These are phyloP conservation scores for Kluyveromyces lactis DNA, from an alignment of 805 yeast genomes.

Conservation along the genomic window DNA sequence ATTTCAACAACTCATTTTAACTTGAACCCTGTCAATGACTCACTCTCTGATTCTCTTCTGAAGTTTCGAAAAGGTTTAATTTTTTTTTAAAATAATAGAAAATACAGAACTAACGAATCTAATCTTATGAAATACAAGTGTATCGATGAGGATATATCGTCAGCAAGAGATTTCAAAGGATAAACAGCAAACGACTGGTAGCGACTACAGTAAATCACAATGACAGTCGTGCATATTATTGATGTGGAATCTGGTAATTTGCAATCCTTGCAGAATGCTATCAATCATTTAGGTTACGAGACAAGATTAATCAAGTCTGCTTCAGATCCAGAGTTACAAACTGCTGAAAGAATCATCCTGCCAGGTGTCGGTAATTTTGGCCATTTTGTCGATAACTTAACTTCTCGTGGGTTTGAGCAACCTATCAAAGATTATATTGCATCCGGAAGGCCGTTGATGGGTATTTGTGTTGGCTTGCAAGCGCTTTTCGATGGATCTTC, in stretches of 20 bases:
- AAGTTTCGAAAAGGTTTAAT: too few relatives aligned
- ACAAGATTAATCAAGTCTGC: conserved; percentile 54
- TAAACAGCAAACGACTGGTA: too few relatives aligned
- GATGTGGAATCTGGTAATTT: conserved; percentile 94
- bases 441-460: conserved; percentile 86
- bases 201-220: too few relatives aligned
- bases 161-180: too few relatives aligned
- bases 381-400: conserved; percentile 73
- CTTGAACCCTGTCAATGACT: too few relatives aligned
- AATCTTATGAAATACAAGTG: too few relatives aligned
- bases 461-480: conserved; percentile 95
- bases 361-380: conserved; percentile 99
- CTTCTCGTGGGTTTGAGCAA: conserved; percentile 48
- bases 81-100: too few relatives aligned
- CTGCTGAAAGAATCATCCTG: conserved; percentile 54
- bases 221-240: conserved; percentile 47
- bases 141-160: too few relatives aligned
- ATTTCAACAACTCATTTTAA: too few relatives aligned
- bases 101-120: too few relatives aligned
- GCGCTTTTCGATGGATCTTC: conserved; percentile 67
- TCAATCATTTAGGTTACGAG: conserved; percentile 65
- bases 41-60: too few relatives aligned
- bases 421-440: conserved; percentile 61
- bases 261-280: conserved; percentile 82
- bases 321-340: conserved; percentile 39